Evolutionary conservation across 2,329 filamentous ascomycete genomes (phyloP).

Genomic region (Colletotrichum cuscutae): DNA sequence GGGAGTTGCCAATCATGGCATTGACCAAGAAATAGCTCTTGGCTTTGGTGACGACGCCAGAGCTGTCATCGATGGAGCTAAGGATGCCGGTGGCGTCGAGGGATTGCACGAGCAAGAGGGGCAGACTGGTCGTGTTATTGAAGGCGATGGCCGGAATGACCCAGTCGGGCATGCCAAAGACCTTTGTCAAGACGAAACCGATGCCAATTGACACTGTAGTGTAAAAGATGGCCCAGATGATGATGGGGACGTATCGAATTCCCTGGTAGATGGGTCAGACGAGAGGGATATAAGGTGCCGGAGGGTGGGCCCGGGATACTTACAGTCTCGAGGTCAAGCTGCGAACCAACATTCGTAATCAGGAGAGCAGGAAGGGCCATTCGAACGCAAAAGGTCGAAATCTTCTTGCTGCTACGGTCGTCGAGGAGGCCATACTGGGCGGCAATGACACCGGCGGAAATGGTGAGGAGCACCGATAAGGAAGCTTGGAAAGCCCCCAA

Average conservation of each 20-base stretch:
- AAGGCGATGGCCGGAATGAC: slow-evolving; percentile 57
- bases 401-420: slow-evolving; percentile 47
- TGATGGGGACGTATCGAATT: slow-evolving; percentile 48
- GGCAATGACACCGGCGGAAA: slow-evolving; percentile 54
- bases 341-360: slow-evolving; percentile 55
- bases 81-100: slow-evolving; percentile 66
- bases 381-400: slow-evolving; percentile 58
- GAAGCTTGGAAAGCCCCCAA: slow-evolving; percentile 57
- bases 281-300: neutral
- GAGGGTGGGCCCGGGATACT: neutral
- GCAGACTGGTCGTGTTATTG: slow-evolving; percentile 60
- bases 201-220: slow-evolving; percentile 49
- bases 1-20: slow-evolving; percentile 69
- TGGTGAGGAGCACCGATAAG: slow-evolving; percentile 58
- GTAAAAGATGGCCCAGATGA: slow-evolving; percentile 52
- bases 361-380: slow-evolving; percentile 59
- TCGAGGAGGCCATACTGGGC: slow-evolving; percentile 51
- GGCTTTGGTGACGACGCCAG: slow-evolving; percentile 64
- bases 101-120: slow-evolving; percentile 55
- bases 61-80: slow-evolving; percentile 54
- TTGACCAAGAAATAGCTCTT: slow-evolving; percentile 75
- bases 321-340: slow-evolving; percentile 49
- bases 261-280: slow-evolving; percentile 31
- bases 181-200: slow-evolving; percentile 48
- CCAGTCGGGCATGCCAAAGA: slow-evolving; percentile 57